These are phyloP conservation scores for Dendrobium catenatum DNA, from an alignment of 106 monocot species.

Conservation along the genomic window DNA sequence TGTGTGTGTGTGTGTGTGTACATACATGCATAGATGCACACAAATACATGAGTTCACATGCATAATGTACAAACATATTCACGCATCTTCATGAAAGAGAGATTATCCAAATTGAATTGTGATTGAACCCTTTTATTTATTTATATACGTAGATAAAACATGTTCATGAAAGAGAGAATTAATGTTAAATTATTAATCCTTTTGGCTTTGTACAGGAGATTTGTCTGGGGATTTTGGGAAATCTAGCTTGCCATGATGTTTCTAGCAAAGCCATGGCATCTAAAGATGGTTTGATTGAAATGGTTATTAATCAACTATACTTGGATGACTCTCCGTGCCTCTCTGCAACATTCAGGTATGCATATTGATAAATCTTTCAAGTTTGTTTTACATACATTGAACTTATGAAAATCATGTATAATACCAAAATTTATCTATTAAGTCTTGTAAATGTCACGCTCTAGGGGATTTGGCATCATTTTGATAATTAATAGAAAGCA, in stretches of 20 bases:
- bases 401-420: background rate
- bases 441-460: too few species aligned
- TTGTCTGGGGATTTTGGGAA: conserved; percentile 94
- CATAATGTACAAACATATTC: background rate
- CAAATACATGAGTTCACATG: background rate
- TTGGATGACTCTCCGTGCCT: conserved; percentile 71
- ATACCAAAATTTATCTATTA: background rate
- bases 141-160: background rate
- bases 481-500: too few species aligned
- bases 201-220: conserved; percentile 57
- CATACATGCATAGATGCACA: background rate
- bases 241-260: conserved; percentile 76
- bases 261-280: conserved; percentile 37
- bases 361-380: background rate
- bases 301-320: conserved; percentile 58
- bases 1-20: background rate
- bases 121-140: background rate
- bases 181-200: background rate
- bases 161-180: background rate
- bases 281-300: conserved; percentile 61
- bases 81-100: too few species aligned
- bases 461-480: too few species aligned
- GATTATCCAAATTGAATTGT: background rate
- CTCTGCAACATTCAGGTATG: conserved; percentile 74
- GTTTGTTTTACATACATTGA: background rate